Conservation (phyloP, 495 filamentous ascomycete species). For the Beverwykella pulmonaria region DNA sequence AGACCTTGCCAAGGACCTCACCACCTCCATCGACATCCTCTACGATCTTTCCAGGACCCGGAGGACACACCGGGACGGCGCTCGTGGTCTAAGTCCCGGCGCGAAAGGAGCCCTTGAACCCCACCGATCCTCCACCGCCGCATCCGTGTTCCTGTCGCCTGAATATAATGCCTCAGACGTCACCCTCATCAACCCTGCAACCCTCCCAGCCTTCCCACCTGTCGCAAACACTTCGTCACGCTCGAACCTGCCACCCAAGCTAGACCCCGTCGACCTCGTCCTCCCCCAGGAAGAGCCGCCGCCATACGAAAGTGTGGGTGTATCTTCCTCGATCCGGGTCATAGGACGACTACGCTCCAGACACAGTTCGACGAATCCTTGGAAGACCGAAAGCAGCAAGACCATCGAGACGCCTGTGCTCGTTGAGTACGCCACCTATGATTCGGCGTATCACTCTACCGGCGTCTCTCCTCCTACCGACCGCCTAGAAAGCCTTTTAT, state of each 20-base stretch:
- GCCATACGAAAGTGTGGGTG: conserved; percentile 45
- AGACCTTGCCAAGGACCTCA: conserved; percentile 75
- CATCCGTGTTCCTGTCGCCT: conserved; percentile 30
- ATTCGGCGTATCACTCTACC: conserved; percentile 64
- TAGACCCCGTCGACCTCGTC: conserved; percentile 40
- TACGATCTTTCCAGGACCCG: conserved; percentile 82
- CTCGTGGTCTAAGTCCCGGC: conserved; percentile 48
- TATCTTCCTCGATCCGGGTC: conserved; percentile 38
- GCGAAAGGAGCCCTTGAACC: conserved; percentile 49
- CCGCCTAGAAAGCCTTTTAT: conserved; percentile 64
- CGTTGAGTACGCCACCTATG: conserved; percentile 68
- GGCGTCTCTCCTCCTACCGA: conserved; percentile 65
- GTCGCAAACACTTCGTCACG: background rate
- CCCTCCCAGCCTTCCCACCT: conserved; percentile 3
- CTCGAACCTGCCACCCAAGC: conserved; percentile 38
- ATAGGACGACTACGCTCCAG: conserved; percentile 39
- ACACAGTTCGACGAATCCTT: conserved; percentile 48
- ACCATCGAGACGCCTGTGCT: conserved; percentile 56
- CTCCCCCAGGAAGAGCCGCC: conserved; percentile 48
- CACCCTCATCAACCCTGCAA: conserved; percentile 38
- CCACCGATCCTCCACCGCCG: conserved; percentile 27
- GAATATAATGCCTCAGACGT: conserved; percentile 38
- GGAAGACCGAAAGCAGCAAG: conserved; percentile 44
- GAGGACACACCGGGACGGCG: conserved; percentile 41
- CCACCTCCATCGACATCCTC: conserved; percentile 82